Evolutionary conservation across 2,329 filamentous ascomycete genomes (phyloP).

Genomic region (Colletotrichum gloeosporioides): DNA sequence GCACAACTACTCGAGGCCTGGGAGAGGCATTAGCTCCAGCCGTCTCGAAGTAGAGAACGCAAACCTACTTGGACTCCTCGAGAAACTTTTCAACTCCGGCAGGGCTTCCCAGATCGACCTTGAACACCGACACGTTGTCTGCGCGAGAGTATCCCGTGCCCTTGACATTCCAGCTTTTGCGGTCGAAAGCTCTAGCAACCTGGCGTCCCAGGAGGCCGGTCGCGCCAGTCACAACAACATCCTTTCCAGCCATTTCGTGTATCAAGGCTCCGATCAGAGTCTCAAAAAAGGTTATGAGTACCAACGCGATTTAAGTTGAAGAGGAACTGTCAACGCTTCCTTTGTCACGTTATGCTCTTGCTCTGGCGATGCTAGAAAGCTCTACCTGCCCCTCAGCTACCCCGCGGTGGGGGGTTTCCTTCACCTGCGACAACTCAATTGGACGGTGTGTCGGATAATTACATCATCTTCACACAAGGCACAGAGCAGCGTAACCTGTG

Average conservation of each 20-base stretch:
- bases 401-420: conserved; percentile 17
- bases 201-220: conserved; percentile 84
- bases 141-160: conserved; percentile 79
- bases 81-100: conserved; percentile 55
- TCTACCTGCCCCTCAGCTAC: conserved; percentile 2
- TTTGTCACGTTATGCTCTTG: background rate
- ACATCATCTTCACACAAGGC: conserved; percentile 13
- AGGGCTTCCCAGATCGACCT: conserved; percentile 56
- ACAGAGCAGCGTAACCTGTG: background rate
- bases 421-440: conserved; percentile 6
- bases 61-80: conserved; percentile 58
- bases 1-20: conserved; percentile 79
- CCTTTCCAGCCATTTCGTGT: conserved; percentile 44
- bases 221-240: conserved; percentile 80
- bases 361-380: conserved; percentile 4
- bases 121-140: conserved; percentile 70
- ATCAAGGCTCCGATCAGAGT: background rate
- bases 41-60: background rate
- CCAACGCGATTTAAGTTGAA: background rate
- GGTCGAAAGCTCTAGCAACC: conserved; percentile 73
- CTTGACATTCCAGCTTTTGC: conserved; percentile 70
- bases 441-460: conserved; percentile 7
- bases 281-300: background rate
- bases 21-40: background rate
- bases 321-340: background rate